Base-by-base conservation (phyloP, 2,329 filamentous ascomycete species). In the Colletotrichum horii region DNA sequence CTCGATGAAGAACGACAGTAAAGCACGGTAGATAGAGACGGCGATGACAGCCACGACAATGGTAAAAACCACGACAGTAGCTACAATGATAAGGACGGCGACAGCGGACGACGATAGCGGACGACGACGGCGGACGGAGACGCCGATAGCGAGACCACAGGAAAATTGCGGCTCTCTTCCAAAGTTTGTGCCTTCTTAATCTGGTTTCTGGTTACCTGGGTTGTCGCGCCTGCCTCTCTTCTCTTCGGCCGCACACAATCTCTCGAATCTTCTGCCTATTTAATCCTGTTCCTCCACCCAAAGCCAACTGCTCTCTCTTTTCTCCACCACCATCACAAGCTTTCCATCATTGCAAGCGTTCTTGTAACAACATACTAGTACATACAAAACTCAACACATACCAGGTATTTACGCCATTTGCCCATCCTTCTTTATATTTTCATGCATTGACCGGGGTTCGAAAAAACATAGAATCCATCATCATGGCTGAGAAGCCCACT, bases 401-500 rank as follows among this genome's bases (percentile, higher is more conserved):
- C 43, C 43, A 52, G 43, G n/a, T 52, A 22, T 4, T 1, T 52
- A 14, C 43, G 2, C 43, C 12, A 22, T 22, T 12, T 52, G 4
- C 2, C n/a, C 43, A 38, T 38, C n/a, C 43, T 14, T 22, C 11
- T 9, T 12, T 1, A 52, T 1, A 52, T 22, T 22, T 48, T 22
- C 11, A 22, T 22, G 3, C 12, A 52, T n/a, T 52, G 43, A 52
- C 43, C 1, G 2, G 1, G 19, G 9, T 22, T 14, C 4, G 43
- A 52, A 52, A 52, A 48, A 52, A 14, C n/a, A n/a, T n/a, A 52
- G n/a, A 8, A 14, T 4, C 6, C n/a, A 3, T 14, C n/a, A 52
- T 60, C 28, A 85, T 85, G 84, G 66, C 82, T 19, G 81, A 83
- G 1, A 52, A 52, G 3, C 4, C 43, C n/a, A 4, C 43, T 12